phyloP scores from a whole-genome alignment of 176 grass and related monocot species.

The Ensete glaucum region DNA sequence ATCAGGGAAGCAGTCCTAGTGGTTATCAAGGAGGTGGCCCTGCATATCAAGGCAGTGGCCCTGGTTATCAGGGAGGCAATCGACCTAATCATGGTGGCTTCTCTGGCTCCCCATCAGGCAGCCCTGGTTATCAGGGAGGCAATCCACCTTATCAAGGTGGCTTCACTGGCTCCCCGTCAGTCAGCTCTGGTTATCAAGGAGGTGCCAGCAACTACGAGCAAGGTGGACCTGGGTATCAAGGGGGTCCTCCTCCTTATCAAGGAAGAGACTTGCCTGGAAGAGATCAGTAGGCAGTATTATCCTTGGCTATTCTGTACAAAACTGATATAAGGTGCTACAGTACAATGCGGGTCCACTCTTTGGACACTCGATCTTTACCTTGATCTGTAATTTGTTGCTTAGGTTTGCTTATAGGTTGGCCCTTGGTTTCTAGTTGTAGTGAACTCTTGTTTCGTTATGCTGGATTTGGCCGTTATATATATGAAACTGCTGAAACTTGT shows the following conservation, averaged over 20 bases:
- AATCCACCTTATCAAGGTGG: slow-evolving; percentile 29
- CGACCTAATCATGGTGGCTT: slow-evolving; percentile 32
- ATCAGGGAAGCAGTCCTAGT: slow-evolving; percentile 26
- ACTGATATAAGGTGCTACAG: too few relatives aligned
- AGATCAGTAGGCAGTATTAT: slow-evolving; percentile 24
- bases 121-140: slow-evolving; percentile 32
- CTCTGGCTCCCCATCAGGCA: background rate
- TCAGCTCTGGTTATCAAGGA: background rate
- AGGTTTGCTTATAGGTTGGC: too few relatives aligned
- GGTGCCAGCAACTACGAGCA: slow-evolving; percentile 1
- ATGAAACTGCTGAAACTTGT: too few relatives aligned
- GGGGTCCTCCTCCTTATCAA: slow-evolving; percentile 15
- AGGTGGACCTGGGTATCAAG: slow-evolving; percentile 5
- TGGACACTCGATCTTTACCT: too few relatives aligned
- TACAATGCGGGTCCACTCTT: too few relatives aligned
- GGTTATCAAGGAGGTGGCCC: slow-evolving; percentile 46
- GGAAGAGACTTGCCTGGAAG: slow-evolving; percentile 43
- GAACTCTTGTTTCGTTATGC: too few relatives aligned
- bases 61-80: slow-evolving; percentile 43
- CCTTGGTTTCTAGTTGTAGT: too few relatives aligned
- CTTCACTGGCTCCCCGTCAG: slow-evolving; percentile 2
- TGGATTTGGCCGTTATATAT: too few relatives aligned
- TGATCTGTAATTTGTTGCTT: too few relatives aligned
- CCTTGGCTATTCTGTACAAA: background rate
- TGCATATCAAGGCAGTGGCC: slow-evolving; percentile 32